Evolutionary conservation across 257 asterid genomes (phyloP).

Genomic region (Solanum pennellii): DNA sequence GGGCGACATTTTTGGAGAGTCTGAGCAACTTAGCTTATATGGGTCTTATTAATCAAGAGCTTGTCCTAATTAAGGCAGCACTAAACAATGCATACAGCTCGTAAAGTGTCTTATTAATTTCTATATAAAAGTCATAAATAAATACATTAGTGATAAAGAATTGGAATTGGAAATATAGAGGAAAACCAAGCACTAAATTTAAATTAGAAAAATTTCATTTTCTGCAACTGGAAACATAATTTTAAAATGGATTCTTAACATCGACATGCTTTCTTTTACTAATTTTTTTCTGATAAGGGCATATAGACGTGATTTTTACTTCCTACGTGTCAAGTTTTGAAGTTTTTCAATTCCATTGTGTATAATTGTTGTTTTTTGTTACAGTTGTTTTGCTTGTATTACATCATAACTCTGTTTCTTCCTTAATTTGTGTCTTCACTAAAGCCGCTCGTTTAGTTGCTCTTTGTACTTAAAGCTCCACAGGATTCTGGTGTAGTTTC

Average conservation of each 20-base stretch:
- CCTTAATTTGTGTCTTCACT: not conserved
- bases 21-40: not conserved
- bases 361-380: not conserved
- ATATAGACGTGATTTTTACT: not conserved
- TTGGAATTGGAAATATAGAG: not conserved
- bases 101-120: not conserved
- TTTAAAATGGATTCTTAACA: not conserved
- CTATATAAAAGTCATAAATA: not conserved
- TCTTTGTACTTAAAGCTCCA: not conserved
- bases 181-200: not conserved
- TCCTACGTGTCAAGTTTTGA: not conserved
- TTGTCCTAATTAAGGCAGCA: not conserved
- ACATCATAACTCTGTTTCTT: not conserved
- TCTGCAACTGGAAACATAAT: not conserved
- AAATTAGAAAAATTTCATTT: not conserved
- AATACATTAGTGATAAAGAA: not conserved
- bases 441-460: not conserved
- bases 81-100: not conserved
- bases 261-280: not conserved
- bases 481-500: not conserved
- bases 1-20: too few species aligned
- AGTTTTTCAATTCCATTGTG: not conserved
- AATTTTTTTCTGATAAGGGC: not conserved
- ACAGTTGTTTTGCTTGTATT: not conserved
- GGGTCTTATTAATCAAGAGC: not conserved